These are phyloP conservation scores for Trichomonascus vanleenenianus DNA, from an alignment of 805 yeast species.

Conservation along the genomic window DNA sequence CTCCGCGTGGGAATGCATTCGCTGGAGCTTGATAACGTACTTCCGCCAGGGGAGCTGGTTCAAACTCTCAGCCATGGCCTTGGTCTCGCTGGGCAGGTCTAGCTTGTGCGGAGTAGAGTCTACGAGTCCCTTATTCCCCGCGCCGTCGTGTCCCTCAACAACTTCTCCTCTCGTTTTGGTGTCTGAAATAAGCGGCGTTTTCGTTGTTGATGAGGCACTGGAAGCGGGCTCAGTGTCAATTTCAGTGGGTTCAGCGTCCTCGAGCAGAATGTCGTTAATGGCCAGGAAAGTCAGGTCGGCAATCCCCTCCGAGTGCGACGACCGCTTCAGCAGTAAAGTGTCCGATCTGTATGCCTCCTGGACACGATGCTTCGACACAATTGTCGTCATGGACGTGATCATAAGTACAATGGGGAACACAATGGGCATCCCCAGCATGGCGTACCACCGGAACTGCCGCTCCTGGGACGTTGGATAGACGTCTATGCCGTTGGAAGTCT, in stretches of 20 bases:
- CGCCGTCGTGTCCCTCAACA: neutral
- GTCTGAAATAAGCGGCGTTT: neutral
- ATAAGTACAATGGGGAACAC: constrained; percentile 15
- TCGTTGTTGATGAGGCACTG: neutral
- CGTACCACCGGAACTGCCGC: constrained; percentile 11
- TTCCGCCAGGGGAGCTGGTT: constrained; percentile 69
- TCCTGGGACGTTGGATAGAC: constrained; percentile 8
- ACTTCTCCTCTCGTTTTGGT: too few relatives aligned
- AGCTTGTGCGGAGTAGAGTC: constrained; percentile 9
- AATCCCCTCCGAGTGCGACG: constrained; percentile 7
- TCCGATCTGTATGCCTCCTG: constrained; percentile 6
- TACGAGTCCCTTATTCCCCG: neutral
- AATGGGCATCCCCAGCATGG: constrained; percentile 11
- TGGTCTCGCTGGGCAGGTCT: constrained; percentile 31
- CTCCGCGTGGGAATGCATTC: constrained; percentile 78
- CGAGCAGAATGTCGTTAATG: constrained; percentile 14
- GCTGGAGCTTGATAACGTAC: constrained; percentile 61
- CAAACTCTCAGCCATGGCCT: constrained; percentile 42
- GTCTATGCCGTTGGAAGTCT: constrained; percentile 4
- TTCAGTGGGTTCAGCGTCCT: constrained; percentile 1
- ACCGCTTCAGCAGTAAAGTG: neutral
- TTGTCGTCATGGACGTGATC: constrained; percentile 14
- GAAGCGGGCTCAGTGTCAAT: constrained; percentile 2
- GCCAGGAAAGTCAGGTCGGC: constrained; percentile 15
- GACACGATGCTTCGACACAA: constrained; percentile 16